Percentiles rank a stretch among this genome's conserved stretches.
Evolutionary conservation across 2,329 filamentous ascomycete genomes (phyloP).

Genomic region (Ilyonectria sp.): DNA sequence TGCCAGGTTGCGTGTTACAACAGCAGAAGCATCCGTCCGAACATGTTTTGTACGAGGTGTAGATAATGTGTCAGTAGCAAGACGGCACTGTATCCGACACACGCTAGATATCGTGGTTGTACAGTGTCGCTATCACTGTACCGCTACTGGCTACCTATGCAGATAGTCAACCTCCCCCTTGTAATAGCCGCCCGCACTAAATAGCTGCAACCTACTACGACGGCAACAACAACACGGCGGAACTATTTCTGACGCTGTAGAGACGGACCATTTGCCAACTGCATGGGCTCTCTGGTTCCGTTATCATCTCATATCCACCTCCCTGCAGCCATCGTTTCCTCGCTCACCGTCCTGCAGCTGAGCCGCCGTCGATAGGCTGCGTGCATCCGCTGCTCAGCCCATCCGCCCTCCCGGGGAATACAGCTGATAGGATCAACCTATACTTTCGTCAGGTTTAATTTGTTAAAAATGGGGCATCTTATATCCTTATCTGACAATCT

Average conservation of each 20-base stretch:
- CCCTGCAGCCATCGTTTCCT: slow-evolving; percentile 27
- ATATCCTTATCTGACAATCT: too few species aligned
- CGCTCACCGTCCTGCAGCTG: slow-evolving; percentile 13
- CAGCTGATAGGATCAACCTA: not conserved
- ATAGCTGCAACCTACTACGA: slow-evolving; percentile 1
- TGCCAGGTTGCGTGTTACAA: not conserved
- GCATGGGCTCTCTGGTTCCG: slow-evolving; percentile 7
- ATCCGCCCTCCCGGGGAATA: slow-evolving; percentile 9
- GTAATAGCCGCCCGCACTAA: not conserved
- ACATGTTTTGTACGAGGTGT: not conserved
- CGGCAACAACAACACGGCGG: slow-evolving; percentile 7
- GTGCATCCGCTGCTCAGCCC: not conserved
- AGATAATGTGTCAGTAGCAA: slow-evolving; percentile 9
- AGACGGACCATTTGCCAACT: not conserved
- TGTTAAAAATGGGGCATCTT: too few species aligned
- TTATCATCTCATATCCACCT: slow-evolving; percentile 33
- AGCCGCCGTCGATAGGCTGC: slow-evolving; percentile 3
- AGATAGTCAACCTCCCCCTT: slow-evolving; percentile 13
- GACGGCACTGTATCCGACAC: slow-evolving; percentile 21
- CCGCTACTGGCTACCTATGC: not conserved
- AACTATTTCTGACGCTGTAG: slow-evolving; percentile 20
- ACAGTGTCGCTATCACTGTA: slow-evolving; percentile 15
- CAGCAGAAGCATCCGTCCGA: not conserved
- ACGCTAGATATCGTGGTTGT: not conserved
- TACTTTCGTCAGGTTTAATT: too few species aligned